Base-by-base conservation (phyloP, 768 basidiomycete species). In the Tephrocybe rancida region DNA sequence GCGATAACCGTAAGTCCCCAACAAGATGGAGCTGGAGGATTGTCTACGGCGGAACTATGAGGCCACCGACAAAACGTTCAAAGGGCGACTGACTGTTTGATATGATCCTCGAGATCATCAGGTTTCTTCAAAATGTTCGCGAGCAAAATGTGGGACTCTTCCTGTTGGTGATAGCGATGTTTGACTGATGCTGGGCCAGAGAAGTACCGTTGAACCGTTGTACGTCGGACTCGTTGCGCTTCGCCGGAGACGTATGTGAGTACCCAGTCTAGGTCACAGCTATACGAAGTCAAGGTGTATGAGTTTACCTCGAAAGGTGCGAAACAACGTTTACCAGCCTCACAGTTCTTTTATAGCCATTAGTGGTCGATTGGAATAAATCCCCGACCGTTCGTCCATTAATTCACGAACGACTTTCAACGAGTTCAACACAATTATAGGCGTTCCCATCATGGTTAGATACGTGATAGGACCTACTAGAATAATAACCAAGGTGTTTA, bases 311-410 rank as follows among this genome's bases (percentile, higher is more conserved):
- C 39, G 10, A 19, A 35, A 44, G n/a, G 37, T 34, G 39, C 22
- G 30, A 49, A 27, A 30, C 37, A 22, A 47, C 14, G 24, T 46
- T 48, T 39, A n/a, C n/a, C 41, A n/a, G 19, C 25, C 47, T 51
- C 45, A 61, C 57, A 58, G 55, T 48, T 61, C 57, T 48, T 58
- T 59, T 54, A 58, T 59, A 54, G 41, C 57, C 57, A 59, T 58
- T 14, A 57, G 44, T 44, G 61, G 61, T 35, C 66, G 61, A n/a
- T 60, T 52, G 16, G 64, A 67, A 44, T 62, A 67, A 34, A 53
- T 61, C 7, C 35, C 49, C n/a, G 56, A 41, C 34, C 59, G 38
- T 47, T 58, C 52, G 4, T 63, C 59, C 56, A 63, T 27, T 32
- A 56, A 30, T 9, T 54, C 44, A 19, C 52, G 48, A 44, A 39